Percentiles rank a stretch among this genome's conserved stretches.
Conservation (phyloP, 768 basidiomycete species). For the Rhodotorula babjevae region DNA sequence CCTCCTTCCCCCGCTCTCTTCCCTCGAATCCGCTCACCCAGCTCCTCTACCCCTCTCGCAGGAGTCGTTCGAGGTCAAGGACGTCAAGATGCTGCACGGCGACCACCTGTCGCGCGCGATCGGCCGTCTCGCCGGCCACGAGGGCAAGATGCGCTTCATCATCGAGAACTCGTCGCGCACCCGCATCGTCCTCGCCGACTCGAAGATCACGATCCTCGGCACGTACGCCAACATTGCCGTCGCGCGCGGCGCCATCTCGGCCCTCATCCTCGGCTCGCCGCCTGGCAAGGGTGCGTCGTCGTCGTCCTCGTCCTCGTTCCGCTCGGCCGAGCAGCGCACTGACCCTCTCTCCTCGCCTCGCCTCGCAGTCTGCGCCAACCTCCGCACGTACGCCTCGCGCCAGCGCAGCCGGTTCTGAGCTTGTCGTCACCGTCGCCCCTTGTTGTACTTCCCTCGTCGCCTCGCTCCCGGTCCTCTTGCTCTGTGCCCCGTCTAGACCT, state of each 20-base stretch:
- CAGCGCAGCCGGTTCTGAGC: not conserved
- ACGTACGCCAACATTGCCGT: conserved; percentile 99
- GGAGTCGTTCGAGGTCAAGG: conserved; percentile 80
- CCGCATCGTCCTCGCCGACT: conserved; percentile 96
- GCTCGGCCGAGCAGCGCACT: too few species aligned
- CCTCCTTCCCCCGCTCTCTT: too few species aligned
- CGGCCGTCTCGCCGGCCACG: conserved; percentile 97
- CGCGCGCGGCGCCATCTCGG: conserved; percentile 82
- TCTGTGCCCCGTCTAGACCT: not conserved
- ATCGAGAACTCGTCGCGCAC: conserved; percentile 96
- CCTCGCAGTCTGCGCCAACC: not conserved
- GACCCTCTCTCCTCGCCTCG: too few species aligned
- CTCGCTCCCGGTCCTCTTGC: too few species aligned
- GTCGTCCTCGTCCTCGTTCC: not conserved
- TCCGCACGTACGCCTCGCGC: not conserved
- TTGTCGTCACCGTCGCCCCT: too few species aligned
- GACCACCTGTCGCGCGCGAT: conserved; percentile 98
- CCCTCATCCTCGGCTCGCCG: conserved; percentile 39
- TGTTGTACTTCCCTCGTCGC: too few species aligned
- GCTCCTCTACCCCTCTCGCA: not conserved
- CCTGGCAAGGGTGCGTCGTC: conserved; percentile 45
- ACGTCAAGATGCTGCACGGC: conserved; percentile 94
- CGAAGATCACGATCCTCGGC: conserved; percentile 97
- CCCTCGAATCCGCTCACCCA: not conserved
- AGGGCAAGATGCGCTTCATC: conserved; percentile 97